Base-by-base conservation (phyloP, 2,329 filamentous ascomycete species). In the Aureobasidium sp. region DNA sequence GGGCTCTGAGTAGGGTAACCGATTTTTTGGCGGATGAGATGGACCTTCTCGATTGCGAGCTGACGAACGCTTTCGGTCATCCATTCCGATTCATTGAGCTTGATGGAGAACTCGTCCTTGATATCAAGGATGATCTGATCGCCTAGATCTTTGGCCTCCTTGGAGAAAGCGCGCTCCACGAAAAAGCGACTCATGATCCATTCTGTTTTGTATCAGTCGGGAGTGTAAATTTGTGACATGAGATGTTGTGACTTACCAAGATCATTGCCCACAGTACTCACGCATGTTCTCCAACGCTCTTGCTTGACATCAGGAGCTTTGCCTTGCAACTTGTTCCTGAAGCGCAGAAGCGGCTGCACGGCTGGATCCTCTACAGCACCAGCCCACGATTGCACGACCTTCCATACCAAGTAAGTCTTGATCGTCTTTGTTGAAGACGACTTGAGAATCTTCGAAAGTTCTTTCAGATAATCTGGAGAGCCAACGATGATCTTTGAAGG, bases 101-200 rank as follows among this genome's bases (percentile, higher is more conserved):
- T 86, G 60, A 81, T 79, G 3, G 81, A 79, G 66, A 89, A 90
- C 21, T 83, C 79, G 17, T 80, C 76, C 70, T 87, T 88, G 69
- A 90, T 86, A 64, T 88, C 84, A 10, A 81, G 80, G n/a, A 89
- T 81, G 65, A 91, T 84, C 58, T 84, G 79, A 61, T 89, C 84
- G 17, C 85, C 85, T 47, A 88, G 81, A 4, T 81, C 73, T 68
- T 88, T 87, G 0, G 85, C 84, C 21, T 83, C 80, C 13, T 84
- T 79, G 0, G 84, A 83, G 67, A 89, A 90, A 1, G 85, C 80
- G 51, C 83, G 82, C 63, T 89, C 81, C 1, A 89, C 78, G 64
- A 85, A 90, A 74, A 89, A 89, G 23, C 85, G 82, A 67, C 84
- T 86, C 17, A 88, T 73, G 51, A 87, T 85, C 85, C 86, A 89